Percentiles rank a stretch among this genome's conserved stretches.
These are phyloP conservation scores for Heliocybe sulcata DNA, from an alignment of 1,284 basidiomycete genomes.

Conservation along the genomic window DNA sequence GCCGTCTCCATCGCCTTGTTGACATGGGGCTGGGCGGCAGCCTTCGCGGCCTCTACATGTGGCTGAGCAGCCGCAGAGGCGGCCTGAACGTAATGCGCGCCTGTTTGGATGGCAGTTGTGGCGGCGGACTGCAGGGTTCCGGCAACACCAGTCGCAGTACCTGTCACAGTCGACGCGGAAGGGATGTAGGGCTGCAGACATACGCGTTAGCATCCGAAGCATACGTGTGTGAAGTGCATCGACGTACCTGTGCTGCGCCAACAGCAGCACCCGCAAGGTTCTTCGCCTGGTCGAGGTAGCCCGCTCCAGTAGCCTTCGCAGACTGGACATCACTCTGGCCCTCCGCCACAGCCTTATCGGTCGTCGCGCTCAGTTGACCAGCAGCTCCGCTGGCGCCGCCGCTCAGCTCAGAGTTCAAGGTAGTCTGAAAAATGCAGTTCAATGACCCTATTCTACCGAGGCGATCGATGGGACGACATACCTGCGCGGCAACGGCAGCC, in stretches of 20 bases:
- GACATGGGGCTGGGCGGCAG: slow-evolving; percentile 19
- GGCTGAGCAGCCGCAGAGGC: slow-evolving; percentile 33
- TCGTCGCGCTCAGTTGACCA: slow-evolving; percentile 36
- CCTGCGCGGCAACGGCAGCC: slow-evolving; percentile 41
- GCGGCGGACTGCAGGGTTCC: slow-evolving; percentile 27
- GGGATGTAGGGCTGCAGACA: slow-evolving; percentile 19
- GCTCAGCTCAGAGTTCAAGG: slow-evolving; percentile 23
- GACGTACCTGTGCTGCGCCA: slow-evolving; percentile 43
- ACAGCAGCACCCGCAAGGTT: slow-evolving; percentile 34
- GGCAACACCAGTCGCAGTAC: slow-evolving; percentile 16
- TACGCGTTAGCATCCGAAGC: background rate
- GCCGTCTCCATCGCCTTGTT: slow-evolving; percentile 17
- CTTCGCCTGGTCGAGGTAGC: slow-evolving; percentile 49
- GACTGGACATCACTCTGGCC: slow-evolving; percentile 42
- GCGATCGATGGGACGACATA: slow-evolving; percentile 14
- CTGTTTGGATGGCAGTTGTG: slow-evolving; percentile 27
- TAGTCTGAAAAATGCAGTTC: background rate
- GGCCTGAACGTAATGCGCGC: slow-evolving; percentile 31
- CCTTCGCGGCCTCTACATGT: slow-evolving; percentile 20
- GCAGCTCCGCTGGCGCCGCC: slow-evolving; percentile 31
- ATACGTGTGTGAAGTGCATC: background rate
- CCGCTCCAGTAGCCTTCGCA: slow-evolving; percentile 32
- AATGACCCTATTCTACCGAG: background rate
- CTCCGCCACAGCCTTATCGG: slow-evolving; percentile 44
- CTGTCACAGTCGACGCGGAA: slow-evolving; percentile 7